phyloP scores from a whole-genome alignment of 805 yeast species.

The Monosporozyma unispora region DNA sequence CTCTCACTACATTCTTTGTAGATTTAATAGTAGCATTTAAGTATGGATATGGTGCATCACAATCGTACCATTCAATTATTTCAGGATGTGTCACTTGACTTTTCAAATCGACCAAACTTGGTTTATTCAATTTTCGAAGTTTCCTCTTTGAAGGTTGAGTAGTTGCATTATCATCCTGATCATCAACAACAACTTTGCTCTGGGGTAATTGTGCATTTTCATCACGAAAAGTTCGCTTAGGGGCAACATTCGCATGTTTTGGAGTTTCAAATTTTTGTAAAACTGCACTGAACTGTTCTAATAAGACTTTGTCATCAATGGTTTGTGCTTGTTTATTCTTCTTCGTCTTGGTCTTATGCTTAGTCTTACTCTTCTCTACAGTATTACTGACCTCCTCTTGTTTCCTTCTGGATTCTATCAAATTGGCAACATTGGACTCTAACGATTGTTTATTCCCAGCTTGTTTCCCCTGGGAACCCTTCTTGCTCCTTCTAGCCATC shows the following conservation, averaged over 20 bases:
- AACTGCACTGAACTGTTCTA: slow-evolving; percentile 13
- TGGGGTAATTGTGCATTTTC: background rate
- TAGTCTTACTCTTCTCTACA: slow-evolving; percentile 11
- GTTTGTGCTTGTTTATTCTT: background rate
- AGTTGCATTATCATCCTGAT: slow-evolving; percentile 13
- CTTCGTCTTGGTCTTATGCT: slow-evolving; percentile 9
- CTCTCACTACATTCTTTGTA: slow-evolving; percentile 56
- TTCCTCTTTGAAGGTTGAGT: slow-evolving; percentile 35
- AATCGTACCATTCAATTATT: slow-evolving; percentile 78
- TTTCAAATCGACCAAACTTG: slow-evolving; percentile 63
- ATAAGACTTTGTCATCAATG: slow-evolving; percentile 4
- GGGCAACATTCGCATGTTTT: background rate
- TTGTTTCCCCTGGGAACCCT: background rate
- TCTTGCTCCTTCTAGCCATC: background rate
- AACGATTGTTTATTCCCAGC: background rate
- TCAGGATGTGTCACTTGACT: slow-evolving; percentile 55
- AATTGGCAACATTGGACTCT: background rate
- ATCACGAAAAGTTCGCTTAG: background rate
- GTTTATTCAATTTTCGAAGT: slow-evolving; percentile 41
- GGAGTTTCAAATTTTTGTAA: slow-evolving; percentile 7
- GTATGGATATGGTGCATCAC: slow-evolving; percentile 72
- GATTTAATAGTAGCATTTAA: slow-evolving; percentile 57
- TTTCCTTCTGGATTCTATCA: slow-evolving; percentile 5
- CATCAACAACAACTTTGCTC: slow-evolving; percentile 3
- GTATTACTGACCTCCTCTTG: slow-evolving; percentile 2